A percentile compares a stretch with the other conserved stretches of the same genome.
These are phyloP conservation scores for Colletotrichum sp. DNA, from an alignment of 2,329 filamentous ascomycete genomes.

Conservation along the genomic window DNA sequence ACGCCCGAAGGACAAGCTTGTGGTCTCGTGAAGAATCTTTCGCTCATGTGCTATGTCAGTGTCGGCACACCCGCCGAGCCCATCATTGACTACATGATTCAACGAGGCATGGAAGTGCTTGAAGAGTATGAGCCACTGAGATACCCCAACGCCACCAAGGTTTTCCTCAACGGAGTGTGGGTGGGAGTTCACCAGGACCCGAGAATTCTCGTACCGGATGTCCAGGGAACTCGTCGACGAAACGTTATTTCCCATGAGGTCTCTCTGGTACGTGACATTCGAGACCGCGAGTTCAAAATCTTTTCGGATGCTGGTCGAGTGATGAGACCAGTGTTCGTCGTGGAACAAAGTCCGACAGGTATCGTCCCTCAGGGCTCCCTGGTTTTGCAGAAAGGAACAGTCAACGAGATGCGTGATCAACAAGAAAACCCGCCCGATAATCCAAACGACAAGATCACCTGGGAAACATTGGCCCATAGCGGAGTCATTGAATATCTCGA, in stretches of 20 bases:
- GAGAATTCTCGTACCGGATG: constrained; percentile 79
- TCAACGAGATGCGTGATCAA: constrained; percentile 75
- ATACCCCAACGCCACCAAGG: constrained; percentile 92
- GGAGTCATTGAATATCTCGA: constrained; percentile 96
- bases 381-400: constrained; percentile 81
- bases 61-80: constrained; percentile 91
- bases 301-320: constrained; percentile 97
- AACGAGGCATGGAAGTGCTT: constrained; percentile 92
- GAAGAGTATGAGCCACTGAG: constrained; percentile 90
- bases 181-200: constrained; percentile 94
- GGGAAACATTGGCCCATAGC: constrained; percentile 82
- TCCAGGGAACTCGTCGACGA: constrained; percentile 78
- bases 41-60: constrained; percentile 97
- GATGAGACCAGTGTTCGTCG: constrained; percentile 90
- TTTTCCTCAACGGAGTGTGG: constrained; percentile 98
- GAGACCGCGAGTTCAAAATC: constrained; percentile 97
- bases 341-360: constrained; percentile 72
- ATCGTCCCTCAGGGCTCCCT: constrained; percentile 79
- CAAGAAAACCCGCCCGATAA: constrained; percentile 71
- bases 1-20: constrained; percentile 98
- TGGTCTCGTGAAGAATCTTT: constrained; percentile 96
- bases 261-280: constrained; percentile 92
- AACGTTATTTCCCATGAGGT: constrained; percentile 90
- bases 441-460: constrained; percentile 73
- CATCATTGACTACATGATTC: constrained; percentile 94